phyloP scores from a whole-genome alignment of 192 early-diverging fungal species.

The Linnemannia elongata region DNA sequence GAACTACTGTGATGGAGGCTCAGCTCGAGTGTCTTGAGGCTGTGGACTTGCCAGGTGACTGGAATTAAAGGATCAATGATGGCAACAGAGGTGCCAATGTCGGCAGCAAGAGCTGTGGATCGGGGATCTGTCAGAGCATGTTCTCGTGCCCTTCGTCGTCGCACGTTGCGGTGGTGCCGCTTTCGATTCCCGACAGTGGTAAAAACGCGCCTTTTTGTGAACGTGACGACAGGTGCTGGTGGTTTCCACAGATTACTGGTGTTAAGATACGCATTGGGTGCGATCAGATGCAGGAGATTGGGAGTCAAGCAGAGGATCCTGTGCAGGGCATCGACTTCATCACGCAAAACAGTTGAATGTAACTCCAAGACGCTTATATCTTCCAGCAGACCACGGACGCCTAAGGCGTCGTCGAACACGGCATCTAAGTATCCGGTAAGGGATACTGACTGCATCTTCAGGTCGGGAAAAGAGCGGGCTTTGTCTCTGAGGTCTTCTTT shows the following conservation, averaged over 20 bases:
- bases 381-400: neutral
- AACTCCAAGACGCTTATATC: neutral
- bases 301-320: neutral
- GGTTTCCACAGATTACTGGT: neutral
- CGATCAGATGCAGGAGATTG: neutral
- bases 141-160: neutral
- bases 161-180: neutral
- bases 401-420: too few species aligned
- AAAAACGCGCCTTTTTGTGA: neutral
- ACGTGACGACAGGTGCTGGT: neutral
- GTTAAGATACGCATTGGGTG: neutral
- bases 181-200: neutral
- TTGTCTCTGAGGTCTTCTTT: neutral
- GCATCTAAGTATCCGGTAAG: neutral
- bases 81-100: too few species aligned
- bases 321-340: neutral
- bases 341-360: fast-evolving
- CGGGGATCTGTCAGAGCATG: neutral
- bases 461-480: neutral
- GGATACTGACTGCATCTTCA: neutral
- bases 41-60: neutral
- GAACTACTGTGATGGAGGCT: neutral
- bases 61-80: neutral
- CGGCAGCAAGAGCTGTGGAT: neutral
- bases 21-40: neutral